A percentile compares a stretch with the other conserved stretches of the same genome.
phyloP scores from a whole-genome alignment of 495 filamentous ascomycete genomes.

The Trichoderma asperelloides region DNA sequence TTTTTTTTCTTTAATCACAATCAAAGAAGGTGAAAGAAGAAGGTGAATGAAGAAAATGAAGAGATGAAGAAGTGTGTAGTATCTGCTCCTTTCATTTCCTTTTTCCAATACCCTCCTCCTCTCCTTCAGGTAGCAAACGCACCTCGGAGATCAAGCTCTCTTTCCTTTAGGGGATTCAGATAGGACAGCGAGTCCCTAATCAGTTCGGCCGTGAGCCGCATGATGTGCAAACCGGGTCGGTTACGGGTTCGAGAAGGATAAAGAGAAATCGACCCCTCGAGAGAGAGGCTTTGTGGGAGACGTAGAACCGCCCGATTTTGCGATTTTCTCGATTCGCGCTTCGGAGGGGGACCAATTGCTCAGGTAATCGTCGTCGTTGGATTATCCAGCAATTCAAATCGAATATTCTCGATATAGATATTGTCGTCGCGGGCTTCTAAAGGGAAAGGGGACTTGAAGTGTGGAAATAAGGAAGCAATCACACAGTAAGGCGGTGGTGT shows the following conservation, averaged over 20 bases:
- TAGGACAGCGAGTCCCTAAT: slow-evolving; percentile 88
- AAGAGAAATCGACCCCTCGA: neutral
- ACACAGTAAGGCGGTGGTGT: neutral
- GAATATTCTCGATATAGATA: no score
- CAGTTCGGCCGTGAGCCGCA: slow-evolving; percentile 93
- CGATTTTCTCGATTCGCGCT: no score
- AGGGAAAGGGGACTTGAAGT: neutral
- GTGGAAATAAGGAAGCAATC: neutral
- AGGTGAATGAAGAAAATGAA: slow-evolving; percentile 8
- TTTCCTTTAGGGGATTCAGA: slow-evolving; percentile 94
- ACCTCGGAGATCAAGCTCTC: slow-evolving; percentile 99
- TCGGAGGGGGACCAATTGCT: no score
- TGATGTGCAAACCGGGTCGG: slow-evolving; percentile 25
- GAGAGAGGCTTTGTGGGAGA: neutral
- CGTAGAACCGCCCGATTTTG: neutral
- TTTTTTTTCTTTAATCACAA: slow-evolving; percentile 20
- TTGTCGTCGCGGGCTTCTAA: neutral
- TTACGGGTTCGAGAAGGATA: neutral
- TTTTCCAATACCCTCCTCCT: slow-evolving; percentile 15
- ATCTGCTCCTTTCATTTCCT: slow-evolving; percentile 81
- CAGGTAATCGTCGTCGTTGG: no score
- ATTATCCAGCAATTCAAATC: no score
- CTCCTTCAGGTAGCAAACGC: slow-evolving; percentile 42
- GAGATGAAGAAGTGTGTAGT: slow-evolving; percentile 60
- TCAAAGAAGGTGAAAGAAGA: slow-evolving; percentile 26